Conservation (phyloP, 2,329 filamentous ascomycete genomes). For the Chalara sp. region DNA sequence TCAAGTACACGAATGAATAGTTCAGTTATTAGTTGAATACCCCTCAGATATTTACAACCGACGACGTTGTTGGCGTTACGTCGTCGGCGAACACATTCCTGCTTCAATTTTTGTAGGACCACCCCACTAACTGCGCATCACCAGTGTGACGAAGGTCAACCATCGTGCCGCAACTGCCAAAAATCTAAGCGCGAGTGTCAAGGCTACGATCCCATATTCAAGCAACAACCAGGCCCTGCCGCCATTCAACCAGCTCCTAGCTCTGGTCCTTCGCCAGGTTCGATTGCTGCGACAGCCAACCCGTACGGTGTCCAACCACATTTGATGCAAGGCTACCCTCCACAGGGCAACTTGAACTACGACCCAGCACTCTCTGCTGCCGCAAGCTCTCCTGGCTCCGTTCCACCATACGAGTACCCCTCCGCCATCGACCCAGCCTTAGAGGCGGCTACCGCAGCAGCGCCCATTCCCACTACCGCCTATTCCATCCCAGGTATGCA, state of each 20-base stretch:
- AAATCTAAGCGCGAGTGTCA: constrained; percentile 84
- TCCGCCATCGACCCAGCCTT: constrained; percentile 61
- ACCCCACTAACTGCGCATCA: not conserved
- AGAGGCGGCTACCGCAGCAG: constrained; percentile 35
- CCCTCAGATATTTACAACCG: no score
- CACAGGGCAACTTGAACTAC: constrained; percentile 20
- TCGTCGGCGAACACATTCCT: no score
- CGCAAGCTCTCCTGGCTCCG: constrained; percentile 37
- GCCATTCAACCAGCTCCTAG: constrained; percentile 66
- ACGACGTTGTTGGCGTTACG: no score
- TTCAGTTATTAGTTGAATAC: no score
- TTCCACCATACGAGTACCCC: constrained; percentile 49
- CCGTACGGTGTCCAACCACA: constrained; percentile 41
- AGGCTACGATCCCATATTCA: constrained; percentile 84
- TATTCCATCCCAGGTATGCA: constrained; percentile 25
- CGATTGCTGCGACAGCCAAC: constrained; percentile 26
- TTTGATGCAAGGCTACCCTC: constrained; percentile 33
- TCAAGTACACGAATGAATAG: no score
- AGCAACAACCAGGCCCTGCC: constrained; percentile 58
- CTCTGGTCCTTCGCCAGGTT: constrained; percentile 21
- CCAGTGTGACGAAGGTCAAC: constrained; percentile 94
- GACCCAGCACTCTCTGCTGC: constrained; percentile 28
- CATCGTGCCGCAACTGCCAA: constrained; percentile 82
- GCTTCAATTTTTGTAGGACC: no score
- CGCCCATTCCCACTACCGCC: not conserved